Base-by-base conservation (phyloP, 441 rosid species). In the Mallotus repandus region DNA sequence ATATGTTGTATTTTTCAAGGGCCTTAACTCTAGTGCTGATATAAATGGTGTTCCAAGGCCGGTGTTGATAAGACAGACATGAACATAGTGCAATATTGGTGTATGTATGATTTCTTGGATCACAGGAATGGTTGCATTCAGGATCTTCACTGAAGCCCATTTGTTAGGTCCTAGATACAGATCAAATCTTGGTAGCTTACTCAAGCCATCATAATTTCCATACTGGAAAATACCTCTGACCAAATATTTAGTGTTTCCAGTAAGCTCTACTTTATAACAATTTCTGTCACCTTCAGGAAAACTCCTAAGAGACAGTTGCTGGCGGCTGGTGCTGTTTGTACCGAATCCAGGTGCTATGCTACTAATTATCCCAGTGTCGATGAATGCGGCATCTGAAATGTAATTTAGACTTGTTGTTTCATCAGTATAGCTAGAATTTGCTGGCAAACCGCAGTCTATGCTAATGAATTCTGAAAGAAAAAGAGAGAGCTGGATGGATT, bases 11-110 rank as follows among this genome's bases (percentile, higher is more conserved):
- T 58, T 79, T 22, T 16, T 60, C 81, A 86, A 29, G 3, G 70
- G 83, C 73, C 94, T 81, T 18, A 87, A 56, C 68, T 87, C 94
- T 67, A 87, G 71, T 10, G 72, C 35, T 21, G 90, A 87, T 50
- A 89, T 86, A 25, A 82, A 83, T n/a, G 94, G 94, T 29, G 78
- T 68, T 19, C 86, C 86, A 0, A 9, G 38, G 1, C 82, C 86
- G 0, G 80, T 81, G 53, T 85, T 82, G 38, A 82, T 85, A 19
- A 86, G 86, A 69, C 94, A 89, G 8, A 89, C 78, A 66, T 81
- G 73, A 53, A 79, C 43, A 46, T 77, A 66, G 63, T 84, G 78
- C 19, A 71, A 66, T 43, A 68, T 50, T 0, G 70, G 69, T 7
- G 22, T 25, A 29, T 84, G 72, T 57, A 80, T 79, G 69, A 86